Base-by-base conservation (phyloP, 192 early-diverging fungal species). In the Coemansia sp. region DNA sequence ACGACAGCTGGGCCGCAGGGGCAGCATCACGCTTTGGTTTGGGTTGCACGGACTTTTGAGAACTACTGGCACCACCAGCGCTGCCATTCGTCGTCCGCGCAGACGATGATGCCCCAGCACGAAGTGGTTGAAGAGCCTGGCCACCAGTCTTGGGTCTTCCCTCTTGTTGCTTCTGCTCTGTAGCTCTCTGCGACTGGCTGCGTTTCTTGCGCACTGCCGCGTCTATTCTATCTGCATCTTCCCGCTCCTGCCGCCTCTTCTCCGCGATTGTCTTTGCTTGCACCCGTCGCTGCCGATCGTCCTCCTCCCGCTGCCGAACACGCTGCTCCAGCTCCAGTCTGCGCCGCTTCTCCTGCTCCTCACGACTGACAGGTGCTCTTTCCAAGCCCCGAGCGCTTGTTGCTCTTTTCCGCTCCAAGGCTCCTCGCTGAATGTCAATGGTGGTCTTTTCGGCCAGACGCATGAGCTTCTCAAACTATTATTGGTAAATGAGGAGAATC, bases 381-480 rank as follows among this genome's bases (percentile, higher is more conserved):
- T 13, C 38, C 57, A 15, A 15, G 1, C 16, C 57, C 10, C 9
- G n/a, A 23, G 38, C 6, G 5, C 57, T 13, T 19, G 39, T 9
- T 9, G 39, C 39, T 15, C 57, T 39, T 59, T 59, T 76, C n/a
- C 68, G 68, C 40, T 70, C 67, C 26, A 64, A 43, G 16, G 74
- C 48, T 16, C 49, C 58, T 11, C 68, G 79, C 74, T 82, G 70
- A 19, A 82, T 72, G 56, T 72, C 79, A n/a, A 62, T 49, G 5
- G 74, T 82, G 56, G 76, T 82, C 54, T 76, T 75, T 50, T 82
- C 79, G 6, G 79, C 79, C 57, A 82, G 58, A 49, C 75, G 74
- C 79, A 82, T 64, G 21, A 82, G 79, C 70, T 47, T 61, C 11
- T 82, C 79, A 70, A 82, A 82, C 74, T 81, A 79, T 60, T 67